Base-by-base conservation (phyloP, 2,329 filamentous ascomycete species). In the Alternaria metachromatica region DNA sequence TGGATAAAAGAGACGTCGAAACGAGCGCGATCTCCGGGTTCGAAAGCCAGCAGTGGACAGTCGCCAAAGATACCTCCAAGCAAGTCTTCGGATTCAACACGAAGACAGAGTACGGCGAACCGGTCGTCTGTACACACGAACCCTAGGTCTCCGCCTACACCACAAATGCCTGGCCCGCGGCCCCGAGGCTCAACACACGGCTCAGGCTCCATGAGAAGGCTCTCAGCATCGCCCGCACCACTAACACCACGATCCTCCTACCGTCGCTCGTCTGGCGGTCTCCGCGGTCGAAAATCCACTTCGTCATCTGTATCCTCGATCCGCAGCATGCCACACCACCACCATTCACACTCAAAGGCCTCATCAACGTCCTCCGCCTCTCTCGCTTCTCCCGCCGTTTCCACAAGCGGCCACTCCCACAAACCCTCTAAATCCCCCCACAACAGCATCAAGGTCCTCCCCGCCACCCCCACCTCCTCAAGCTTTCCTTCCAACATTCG, bases 281-380 rank as follows among this genome's bases (percentile, higher is more conserved):
- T 98, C 48, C 89, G 94, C 26, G 95, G 96, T 41, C 89, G 96
- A 64, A 98, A 98, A 79, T 98, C 95, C 1, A 99, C 96, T 0
- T 97, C 94, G 0, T 97, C 94, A 0, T 98, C 94, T 0, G 90
- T 99, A 15, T 97, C 94, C 1, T 97, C 94, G 0, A 90, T 99
- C 61, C 90, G 96, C 62, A 96, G 92, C 48, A 93, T 98, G 76
- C 78, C 77, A 37, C 76, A 78, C 76, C 94, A 95, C 73, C 92
- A 94, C 70, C 91, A 93, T 77, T 90, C 91, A 2, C 95, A 97
- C 78, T 97, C 94, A 21, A 98, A 98, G 80, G 94, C 96, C 0
- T 97, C 93, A 0, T 97, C 94, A 0, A 96, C 94, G 1, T 97
- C 94, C 46, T 97, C 87, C 5, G 87, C 89, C 18, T 91, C 91